These are phyloP conservation scores for Moricandia moricandioides DNA, from an alignment of 345 rosid genomes.

Conservation along the genomic window DNA sequence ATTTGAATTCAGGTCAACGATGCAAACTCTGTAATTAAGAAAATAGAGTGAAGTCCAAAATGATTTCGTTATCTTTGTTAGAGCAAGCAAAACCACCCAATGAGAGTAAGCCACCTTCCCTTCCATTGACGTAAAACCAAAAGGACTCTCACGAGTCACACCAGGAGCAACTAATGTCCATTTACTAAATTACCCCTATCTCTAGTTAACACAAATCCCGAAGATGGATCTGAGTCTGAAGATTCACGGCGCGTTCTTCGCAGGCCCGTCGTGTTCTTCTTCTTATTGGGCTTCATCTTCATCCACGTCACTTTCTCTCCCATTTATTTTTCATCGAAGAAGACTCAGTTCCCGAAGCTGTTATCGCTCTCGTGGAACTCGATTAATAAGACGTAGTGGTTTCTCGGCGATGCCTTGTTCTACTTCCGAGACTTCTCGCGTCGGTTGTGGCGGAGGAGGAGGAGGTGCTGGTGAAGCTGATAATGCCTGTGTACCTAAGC, in stretches of 20 bases:
- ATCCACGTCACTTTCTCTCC: constrained; percentile 9
- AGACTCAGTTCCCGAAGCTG: constrained; percentile 18
- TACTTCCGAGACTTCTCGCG: constrained; percentile 44
- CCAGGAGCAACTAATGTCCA: constrained; percentile 4
- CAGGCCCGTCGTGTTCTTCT: constrained; percentile 17
- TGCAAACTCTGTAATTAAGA: too few relatives aligned
- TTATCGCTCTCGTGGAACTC: constrained; percentile 21
- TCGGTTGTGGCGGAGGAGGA: constrained; percentile 49
- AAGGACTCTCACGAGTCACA: neutral
- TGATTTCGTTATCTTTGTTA: neutral
- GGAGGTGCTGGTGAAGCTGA: constrained; percentile 46
- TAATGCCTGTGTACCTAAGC: constrained; percentile 55
- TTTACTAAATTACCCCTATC: constrained; percentile 22
- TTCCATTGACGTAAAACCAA: constrained; percentile 8
- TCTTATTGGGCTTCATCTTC: constrained; percentile 28
- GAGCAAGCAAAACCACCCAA: neutral
- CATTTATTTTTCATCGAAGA: constrained; percentile 12
- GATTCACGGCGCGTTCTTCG: constrained; percentile 25
- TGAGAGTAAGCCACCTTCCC: neutral
- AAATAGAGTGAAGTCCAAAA: neutral
- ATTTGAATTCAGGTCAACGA: too few relatives aligned
- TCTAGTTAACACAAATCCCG: constrained; percentile 7
- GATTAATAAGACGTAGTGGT: constrained; percentile 23
- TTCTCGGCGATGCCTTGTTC: constrained; percentile 73
- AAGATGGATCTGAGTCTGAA: constrained; percentile 31